Conservation (phyloP, 139 green algal species). For the Limnomonas spitsbergensis region DNA sequence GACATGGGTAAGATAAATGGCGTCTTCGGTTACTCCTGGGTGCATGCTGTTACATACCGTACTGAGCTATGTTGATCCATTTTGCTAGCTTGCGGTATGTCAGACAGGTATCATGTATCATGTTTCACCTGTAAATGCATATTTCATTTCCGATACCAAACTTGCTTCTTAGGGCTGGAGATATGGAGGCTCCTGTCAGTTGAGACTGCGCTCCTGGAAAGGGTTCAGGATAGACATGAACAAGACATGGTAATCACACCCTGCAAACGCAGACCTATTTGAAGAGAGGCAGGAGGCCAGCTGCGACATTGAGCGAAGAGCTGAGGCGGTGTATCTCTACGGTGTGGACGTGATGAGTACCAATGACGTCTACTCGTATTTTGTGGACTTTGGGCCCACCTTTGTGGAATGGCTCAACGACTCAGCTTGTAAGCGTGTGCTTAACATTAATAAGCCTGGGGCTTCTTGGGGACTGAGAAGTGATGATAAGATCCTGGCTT, state of each 20-base stretch:
- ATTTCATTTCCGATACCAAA: too few relatives aligned
- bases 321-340: constrained; percentile 59
- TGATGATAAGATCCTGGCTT: too few relatives aligned
- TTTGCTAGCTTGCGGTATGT: too few relatives aligned
- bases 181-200: too few relatives aligned
- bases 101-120: too few relatives aligned
- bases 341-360: constrained; percentile 85
- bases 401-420: constrained; percentile 90
- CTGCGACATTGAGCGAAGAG: constrained; percentile 34
- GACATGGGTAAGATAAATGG: constrained; percentile 49
- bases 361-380: constrained; percentile 48
- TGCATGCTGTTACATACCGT: too few relatives aligned
- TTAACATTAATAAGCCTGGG: neutral
- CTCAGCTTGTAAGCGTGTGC: constrained; percentile 54
- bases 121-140: too few relatives aligned
- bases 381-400: constrained; percentile 66
- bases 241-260: neutral
- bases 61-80: too few relatives aligned
- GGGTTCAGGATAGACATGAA: neutral
- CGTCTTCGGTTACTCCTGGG: neutral
- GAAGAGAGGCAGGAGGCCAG: constrained; percentile 55
- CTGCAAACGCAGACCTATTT: constrained; percentile 36
- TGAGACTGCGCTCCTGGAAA: too few relatives aligned
- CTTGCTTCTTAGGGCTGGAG: too few relatives aligned
- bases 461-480: neutral